These are phyloP conservation scores for Anisodus tanguticus DNA, from an alignment of 257 asterid species.

Conservation along the genomic window DNA sequence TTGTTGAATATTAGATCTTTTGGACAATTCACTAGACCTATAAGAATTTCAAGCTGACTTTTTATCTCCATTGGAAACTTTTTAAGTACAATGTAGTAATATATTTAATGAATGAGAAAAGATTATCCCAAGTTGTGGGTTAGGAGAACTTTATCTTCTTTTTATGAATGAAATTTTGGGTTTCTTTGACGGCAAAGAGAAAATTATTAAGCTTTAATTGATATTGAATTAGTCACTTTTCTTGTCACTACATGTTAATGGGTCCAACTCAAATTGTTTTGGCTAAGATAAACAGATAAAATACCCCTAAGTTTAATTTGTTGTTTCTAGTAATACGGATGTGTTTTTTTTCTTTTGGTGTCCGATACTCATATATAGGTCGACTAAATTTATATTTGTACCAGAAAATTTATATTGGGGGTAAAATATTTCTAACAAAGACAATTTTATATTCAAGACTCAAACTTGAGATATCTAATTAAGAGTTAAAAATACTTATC, in stretches of 20 bases:
- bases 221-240: background rate
- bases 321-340: no score
- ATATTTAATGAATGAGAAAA: background rate
- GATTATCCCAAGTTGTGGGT: conserved; percentile 1
- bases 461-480: accelerated
- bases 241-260: conserved; percentile 1
- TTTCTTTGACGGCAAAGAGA: conserved; percentile 2
- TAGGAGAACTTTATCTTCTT: background rate
- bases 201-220: background rate
- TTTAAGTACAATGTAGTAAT: background rate
- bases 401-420: background rate
- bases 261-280: background rate
- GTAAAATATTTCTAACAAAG: background rate
- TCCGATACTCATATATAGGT: no score
- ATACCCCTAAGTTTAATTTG: background rate
- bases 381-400: background rate
- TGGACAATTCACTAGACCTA: conserved; percentile 2
- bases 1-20: background rate
- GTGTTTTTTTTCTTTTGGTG: no score
- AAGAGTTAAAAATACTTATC: accelerated
- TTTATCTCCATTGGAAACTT: background rate
- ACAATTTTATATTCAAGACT: background rate
- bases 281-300: background rate
- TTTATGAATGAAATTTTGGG: background rate
- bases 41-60: background rate